phyloP scores from a whole-genome alignment of 208 protist genomes.

The Herpetomonas samuelpessoai region DNA sequence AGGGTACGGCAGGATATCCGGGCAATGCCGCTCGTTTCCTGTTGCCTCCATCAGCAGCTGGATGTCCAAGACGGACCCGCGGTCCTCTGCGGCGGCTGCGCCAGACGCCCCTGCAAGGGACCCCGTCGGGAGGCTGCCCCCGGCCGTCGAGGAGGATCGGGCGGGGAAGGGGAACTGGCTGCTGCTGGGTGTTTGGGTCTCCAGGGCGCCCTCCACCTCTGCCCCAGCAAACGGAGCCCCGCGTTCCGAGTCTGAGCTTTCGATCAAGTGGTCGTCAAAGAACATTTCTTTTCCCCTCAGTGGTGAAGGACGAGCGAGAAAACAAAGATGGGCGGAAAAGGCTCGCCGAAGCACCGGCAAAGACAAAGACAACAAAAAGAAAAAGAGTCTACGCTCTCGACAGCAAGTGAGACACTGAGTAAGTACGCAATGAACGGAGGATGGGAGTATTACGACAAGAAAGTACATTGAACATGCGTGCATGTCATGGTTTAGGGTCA shows the following conservation, averaged over 20 bases:
- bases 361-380: too few relatives aligned
- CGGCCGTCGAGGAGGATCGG: neutral
- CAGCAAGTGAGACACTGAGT: too few relatives aligned
- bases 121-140: neutral
- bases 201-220: neutral
- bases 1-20: conserved; percentile 81
- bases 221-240: neutral
- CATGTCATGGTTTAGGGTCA: too few relatives aligned
- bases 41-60: conserved; percentile 65
- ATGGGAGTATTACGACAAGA: too few relatives aligned
- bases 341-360: too few relatives aligned
- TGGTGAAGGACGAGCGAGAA: too few relatives aligned
- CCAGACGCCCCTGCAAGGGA: neutral
- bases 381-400: too few relatives aligned
- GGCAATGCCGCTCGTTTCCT: conserved; percentile 75
- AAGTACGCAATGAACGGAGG: too few relatives aligned
- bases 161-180: neutral
- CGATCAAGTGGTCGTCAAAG: neutral
- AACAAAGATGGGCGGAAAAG: too few relatives aligned
- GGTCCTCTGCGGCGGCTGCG: neutral
- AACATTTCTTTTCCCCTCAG: too few relatives aligned
- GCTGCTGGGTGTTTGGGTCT: conserved; percentile 1
- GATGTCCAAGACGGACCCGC: conserved; percentile 16
- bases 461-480: too few relatives aligned
- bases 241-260: conserved; percentile 3